Conservation (phyloP, 1,284 basidiomycete species). For the Trametes pubescens region DNA sequence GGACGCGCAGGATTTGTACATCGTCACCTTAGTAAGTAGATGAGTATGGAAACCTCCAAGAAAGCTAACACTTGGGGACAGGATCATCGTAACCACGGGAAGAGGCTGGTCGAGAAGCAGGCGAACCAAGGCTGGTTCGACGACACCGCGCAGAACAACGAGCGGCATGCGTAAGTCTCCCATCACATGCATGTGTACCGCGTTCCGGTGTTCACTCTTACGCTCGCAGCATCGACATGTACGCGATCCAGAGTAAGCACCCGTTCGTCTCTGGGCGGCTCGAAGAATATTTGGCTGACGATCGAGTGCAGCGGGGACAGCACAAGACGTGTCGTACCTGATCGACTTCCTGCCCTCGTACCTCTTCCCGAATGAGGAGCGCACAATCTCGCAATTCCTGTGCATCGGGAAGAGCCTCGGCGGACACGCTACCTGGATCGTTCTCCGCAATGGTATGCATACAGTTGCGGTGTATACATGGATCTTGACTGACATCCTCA, state of each 20-base stretch:
- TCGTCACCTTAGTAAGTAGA: conserved; percentile 64
- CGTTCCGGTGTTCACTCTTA: too few species aligned
- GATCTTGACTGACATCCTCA: not conserved
- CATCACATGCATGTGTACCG: not conserved
- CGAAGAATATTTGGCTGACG: not conserved
- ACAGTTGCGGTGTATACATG: not conserved
- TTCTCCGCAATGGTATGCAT: conserved; percentile 63
- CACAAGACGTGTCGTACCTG: conserved; percentile 79
- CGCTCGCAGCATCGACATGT: conserved; percentile 75
- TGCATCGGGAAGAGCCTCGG: conserved; percentile 79
- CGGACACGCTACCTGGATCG: conserved; percentile 82
- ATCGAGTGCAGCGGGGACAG: conserved; percentile 65
- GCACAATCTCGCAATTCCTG: conserved; percentile 72
- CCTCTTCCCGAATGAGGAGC: conserved; percentile 78
- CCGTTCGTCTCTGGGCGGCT: conserved; percentile 13
- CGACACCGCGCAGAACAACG: conserved; percentile 56
- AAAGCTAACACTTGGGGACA: too few species aligned
- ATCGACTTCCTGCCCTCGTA: conserved; percentile 84
- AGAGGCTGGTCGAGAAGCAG: conserved; percentile 56
- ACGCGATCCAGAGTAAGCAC: conserved; percentile 66
- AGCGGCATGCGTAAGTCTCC: conserved; percentile 67
- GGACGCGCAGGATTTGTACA: conserved; percentile 51
- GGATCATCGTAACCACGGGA: conserved; percentile 86
- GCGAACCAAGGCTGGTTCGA: conserved; percentile 68
- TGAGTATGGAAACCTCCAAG: too few species aligned